Percentiles rank a stretch among this genome's conserved stretches.
phyloP scores from a whole-genome alignment of 2,329 filamentous ascomycete species.

The Nothomitra cinnamomea region DNA sequence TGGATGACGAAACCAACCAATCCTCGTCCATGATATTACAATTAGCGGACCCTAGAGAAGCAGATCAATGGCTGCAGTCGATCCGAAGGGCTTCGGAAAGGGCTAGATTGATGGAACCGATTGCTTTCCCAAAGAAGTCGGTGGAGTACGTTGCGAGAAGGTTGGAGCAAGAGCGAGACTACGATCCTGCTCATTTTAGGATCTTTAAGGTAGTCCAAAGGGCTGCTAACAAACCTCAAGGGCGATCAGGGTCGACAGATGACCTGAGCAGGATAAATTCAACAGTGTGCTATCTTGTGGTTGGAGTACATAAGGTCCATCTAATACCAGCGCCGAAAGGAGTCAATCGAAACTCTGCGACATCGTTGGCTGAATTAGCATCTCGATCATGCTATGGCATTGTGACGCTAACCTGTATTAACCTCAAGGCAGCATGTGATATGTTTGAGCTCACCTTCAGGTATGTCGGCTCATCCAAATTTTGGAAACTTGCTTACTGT shows the following conservation, averaged over 20 bases:
- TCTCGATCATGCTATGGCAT: conserved; percentile 41
- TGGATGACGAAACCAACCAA: conserved; percentile 47
- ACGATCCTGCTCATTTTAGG: conserved; percentile 48
- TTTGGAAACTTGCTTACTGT: not conserved
- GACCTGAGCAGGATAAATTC: conserved; percentile 48
- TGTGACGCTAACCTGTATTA: conserved; percentile 41
- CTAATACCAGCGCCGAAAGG: conserved; percentile 46
- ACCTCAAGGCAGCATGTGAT: conserved; percentile 45
- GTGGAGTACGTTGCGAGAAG: conserved; percentile 44
- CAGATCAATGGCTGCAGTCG: conserved; percentile 45
- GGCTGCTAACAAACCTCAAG: conserved; percentile 35
- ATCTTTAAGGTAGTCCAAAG: conserved; percentile 53
- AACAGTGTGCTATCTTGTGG: conserved; percentile 48
- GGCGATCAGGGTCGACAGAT: conserved; percentile 40
- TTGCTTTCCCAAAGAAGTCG: conserved; percentile 38
- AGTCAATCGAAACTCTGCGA: conserved; percentile 34
- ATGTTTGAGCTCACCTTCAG: conserved; percentile 49
- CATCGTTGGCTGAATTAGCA: conserved; percentile 33
- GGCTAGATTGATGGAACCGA: conserved; percentile 32
- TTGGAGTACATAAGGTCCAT: conserved; percentile 54
- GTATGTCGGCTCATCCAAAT: conserved; percentile 16
- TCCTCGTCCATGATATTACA: conserved; percentile 47
- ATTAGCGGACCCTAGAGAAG: conserved; percentile 44
- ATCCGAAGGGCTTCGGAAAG: conserved; percentile 43
- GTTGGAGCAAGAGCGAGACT: conserved; percentile 49